A percentile compares a stretch with the other conserved stretches of the same genome.
Evolutionary conservation across 2,329 filamentous ascomycete genomes (phyloP).

Genomic region (Monosporascus sp.): DNA sequence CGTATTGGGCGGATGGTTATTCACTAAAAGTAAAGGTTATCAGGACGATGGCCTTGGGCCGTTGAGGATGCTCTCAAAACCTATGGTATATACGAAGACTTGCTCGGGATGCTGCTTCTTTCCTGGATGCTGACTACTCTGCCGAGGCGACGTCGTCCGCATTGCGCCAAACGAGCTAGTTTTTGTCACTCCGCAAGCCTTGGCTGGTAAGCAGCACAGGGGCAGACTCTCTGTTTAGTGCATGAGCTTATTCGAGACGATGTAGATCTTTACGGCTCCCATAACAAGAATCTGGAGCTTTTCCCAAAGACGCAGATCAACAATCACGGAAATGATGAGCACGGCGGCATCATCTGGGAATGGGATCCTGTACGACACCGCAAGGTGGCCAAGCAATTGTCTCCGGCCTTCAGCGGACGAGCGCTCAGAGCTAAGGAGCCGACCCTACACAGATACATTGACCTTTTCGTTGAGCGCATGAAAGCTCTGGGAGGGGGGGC

Average conservation of each 20-base stretch:
- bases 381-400: constrained; percentile 12
- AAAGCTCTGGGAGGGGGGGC: neutral
- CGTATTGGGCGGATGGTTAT: neutral
- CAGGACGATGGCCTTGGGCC: neutral
- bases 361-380: constrained; percentile 15
- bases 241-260: neutral
- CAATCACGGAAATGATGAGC: constrained; percentile 12
- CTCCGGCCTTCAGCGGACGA: constrained; percentile 16
- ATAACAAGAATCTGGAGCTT: constrained; percentile 11
- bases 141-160: constrained; percentile 2
- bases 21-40: neutral
- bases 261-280: constrained; percentile 9
- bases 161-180: constrained; percentile 4
- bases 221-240: neutral
- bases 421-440: constrained; percentile 16
- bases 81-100: neutral
- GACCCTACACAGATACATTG: constrained; percentile 14
- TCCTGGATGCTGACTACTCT: neutral
- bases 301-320: constrained; percentile 18
- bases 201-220: neutral
- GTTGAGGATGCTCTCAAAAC: neutral
- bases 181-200: constrained; percentile 3
- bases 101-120: neutral
- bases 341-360: constrained; percentile 18
- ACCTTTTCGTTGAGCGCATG: constrained; percentile 17